Base-by-base conservation (phyloP, 176 grass and related monocot species). In the sorghum (Sorghum bicolor) region DNA sequence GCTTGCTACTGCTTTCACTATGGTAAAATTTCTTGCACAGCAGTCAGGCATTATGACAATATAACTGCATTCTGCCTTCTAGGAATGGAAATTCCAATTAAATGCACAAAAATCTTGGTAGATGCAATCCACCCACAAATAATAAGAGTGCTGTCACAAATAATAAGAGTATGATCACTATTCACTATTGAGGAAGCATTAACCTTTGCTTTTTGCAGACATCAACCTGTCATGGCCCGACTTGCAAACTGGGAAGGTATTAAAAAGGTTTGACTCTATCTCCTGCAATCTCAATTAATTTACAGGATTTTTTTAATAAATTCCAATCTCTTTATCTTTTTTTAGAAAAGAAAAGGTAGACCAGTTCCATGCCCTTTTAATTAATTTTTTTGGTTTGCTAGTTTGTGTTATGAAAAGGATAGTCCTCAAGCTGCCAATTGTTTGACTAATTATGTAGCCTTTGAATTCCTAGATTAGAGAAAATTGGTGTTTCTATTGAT, bases 221-320 rank as follows among this genome's bases (percentile, higher is more conserved):
- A 99, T 85, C 93, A 99, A 76, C 77, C 89, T 83, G 36, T 91
- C 16, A 87, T 94, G 82, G 87, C 87, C 36, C 89, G 96, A 85
- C 91, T 99, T 64, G 96, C 96, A 72, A 96, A 99, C 44, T 99
- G 96, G 93, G 96, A 99, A 52, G 87, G 86, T 62, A 99, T 99
- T 85, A 88, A 41, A 79, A 96, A 99, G 93, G 96, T 99, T 79
- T 53, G 78, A 12, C 62, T 77, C 9, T 28, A 32, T 84, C 78
- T 64, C 13, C 66, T 86, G 32, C 50, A 73, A 41, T 82, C 57
- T 80, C n/a, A n/a, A n/a, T 43, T 50, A 5, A 71, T 81, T 40
- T 62, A 63, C 26, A 30, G 8, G 10, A 28, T 24, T 78, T 77
- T 38, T 58, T 45, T 8, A 39, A 33, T 45, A 79, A 66, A 47